Evolutionary conservation across 257 asterid species (phyloP), one percentile per base, ranked within the genome.

Genomic region (Solanum rostratum): DNA sequence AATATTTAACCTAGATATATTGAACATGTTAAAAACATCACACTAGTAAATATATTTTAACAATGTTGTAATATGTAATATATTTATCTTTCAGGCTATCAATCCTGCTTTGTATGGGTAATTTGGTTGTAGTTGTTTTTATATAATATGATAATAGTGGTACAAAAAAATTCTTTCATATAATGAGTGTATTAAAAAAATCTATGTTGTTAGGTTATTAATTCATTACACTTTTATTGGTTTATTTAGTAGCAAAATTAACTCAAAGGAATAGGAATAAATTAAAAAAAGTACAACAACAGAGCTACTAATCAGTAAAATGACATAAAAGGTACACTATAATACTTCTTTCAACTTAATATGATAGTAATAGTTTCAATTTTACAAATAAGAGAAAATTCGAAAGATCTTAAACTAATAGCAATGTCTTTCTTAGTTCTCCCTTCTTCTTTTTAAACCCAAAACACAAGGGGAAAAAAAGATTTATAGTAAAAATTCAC

Each of bases 331-430:
- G 84, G 59, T 81, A 81, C 74, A 46, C 53, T 81, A n/a, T 9
- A 43, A 39, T 41, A 57, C 13, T 80, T 39, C 37, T 55, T 59
- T 59, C 37, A 81, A 13, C 50, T n/a, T 81, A 81, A 59, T 59
- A 27, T 43, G 6, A 27, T 20, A 30, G n/a, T 22, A 79, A 27
- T 49, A 62, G 52, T 24, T 80, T 53, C 81, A 76, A 73, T 85
- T 85, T 80, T 89, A 92, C 93, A 91, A 82, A 83, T 70, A 83
- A 84, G 83, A 85, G 86, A 81, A 79, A 88, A 83, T 22, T 45
- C 12, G 83, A 81, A 85, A 49, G 39, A 85, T 83, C 60, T 80
- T 57, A 84, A 82, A 70, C 79, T 81, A 83, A 85, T 80, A 91
- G 68, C 55, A 29, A 90, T 55, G 65, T 80, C 80, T 70, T 71